Base-by-base conservation (phyloP, 108 stramenopile species). In the Cyclostephanos invisitatus region DNA sequence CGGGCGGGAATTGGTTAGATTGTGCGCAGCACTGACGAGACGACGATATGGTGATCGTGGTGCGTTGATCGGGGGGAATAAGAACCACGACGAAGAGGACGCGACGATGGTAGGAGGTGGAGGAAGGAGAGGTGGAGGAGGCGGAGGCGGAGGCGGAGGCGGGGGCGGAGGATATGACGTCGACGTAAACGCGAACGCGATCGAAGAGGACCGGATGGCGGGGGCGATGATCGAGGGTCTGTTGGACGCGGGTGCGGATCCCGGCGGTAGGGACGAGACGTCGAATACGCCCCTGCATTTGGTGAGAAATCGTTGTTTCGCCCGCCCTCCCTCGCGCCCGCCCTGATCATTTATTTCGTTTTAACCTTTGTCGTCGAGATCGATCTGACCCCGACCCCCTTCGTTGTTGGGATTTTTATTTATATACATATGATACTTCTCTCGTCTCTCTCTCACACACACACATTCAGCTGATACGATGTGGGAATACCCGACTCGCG, bases 241-340 rank as follows among this genome's bases (percentile, higher is more conserved):
- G 46, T 57, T 81, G 75, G 80, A 81, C 61, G 80, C 80, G 18
- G 80, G 80, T 42, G 80, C 80, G 0, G 78, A 80, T 70, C 67
- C 74, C 27, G 64, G 69, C 29, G 68, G 35, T 1, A 59, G 78
- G 22, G 75, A 71, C 12, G 68, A 20, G 60, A 7, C 75, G 17
- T 74, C 68, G 14, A 72, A 81, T 49, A 81, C 80, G 25, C 75
- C 80, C 27, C 28, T 81, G 38, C 80, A 77, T 67, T 61, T 81
- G 62, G 73, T 74, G 28, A 28, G 65, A 66, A 10, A 32, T n/a
- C n/a, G n/a, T n/a, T n/a, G 53, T 50, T 50, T 1, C 53, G 20
- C 25, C 18, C 24, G 5, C 28, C 55, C 24, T 29, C 20, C 8
- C 64, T 42, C 8, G 15, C n/a, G n/a, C n/a, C n/a, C n/a, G n/a